Conservation (phyloP, 371 early-diverging fungal species). For the Mucor irregularis region DNA sequence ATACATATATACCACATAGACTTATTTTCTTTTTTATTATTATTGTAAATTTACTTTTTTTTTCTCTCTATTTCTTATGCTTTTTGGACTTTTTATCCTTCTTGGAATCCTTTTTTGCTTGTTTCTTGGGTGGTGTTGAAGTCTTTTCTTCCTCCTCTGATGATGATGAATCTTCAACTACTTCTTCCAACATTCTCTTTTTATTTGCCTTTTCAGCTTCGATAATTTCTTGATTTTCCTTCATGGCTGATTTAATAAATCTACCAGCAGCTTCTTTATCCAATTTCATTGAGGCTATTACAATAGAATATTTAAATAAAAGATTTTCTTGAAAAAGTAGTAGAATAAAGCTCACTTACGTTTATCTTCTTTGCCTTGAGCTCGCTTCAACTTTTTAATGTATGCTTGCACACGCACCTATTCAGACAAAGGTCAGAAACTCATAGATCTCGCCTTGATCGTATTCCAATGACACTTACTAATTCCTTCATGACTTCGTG, state of each 20-base stretch:
- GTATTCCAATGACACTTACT: conserved; percentile 21
- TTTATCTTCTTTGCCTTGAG: conserved; percentile 40
- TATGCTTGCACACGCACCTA: conserved; percentile 55
- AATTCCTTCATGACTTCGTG: conserved; percentile 56
- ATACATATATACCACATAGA: not conserved
- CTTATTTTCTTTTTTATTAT: not conserved
- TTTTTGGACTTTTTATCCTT: conserved; percentile 8
- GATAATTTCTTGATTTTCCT: not conserved
- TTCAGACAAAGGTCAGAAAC: no score
- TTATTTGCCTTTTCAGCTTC: not conserved
- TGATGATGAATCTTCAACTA: conserved; percentile 5
- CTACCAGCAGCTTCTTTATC: conserved; percentile 58
- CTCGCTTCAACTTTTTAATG: conserved; percentile 47
- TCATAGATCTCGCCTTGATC: not conserved
- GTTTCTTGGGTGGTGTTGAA: not conserved
- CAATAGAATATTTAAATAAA: not conserved
- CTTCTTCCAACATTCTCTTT: conserved; percentile 8
- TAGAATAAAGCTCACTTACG: conserved; percentile 17
- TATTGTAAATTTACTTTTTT: not conserved
- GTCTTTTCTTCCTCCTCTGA: conserved; percentile 10
- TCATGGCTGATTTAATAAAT: conserved; percentile 51
- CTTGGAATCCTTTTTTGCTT: conserved; percentile 5
- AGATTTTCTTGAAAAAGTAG: not conserved
- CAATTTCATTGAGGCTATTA: conserved; percentile 45
- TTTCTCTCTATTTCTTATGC: not conserved